Base-by-base conservation (phyloP, 495 filamentous ascomycete species). In the Astrothelium subdiscretum region DNA sequence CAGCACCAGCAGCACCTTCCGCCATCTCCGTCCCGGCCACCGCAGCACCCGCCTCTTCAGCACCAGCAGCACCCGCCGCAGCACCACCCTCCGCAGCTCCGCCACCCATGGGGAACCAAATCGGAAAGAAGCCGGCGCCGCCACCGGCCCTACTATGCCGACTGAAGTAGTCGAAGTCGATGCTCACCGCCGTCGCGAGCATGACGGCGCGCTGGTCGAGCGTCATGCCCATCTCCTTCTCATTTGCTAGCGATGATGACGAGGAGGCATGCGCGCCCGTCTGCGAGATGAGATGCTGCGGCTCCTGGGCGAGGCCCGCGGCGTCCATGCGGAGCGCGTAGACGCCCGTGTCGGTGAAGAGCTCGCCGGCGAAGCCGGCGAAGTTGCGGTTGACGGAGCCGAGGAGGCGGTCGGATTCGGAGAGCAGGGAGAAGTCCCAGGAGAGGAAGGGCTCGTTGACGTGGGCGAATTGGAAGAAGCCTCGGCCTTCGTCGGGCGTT, bases 101-200 rank as follows among this genome's bases (percentile, higher is more conserved):
- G 18, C 80, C 74, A n/a, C 74, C 74, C 62, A 72, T 68, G 0
- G 80, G 80, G 60, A 85, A 76, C 81, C 80, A 85, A 20, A 86
- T 48, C 0, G 84, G 85, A 74, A 84, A 78, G 62, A 83, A 80
- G 0, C 80, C 78, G 29, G 76, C 71, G 2, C 76, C 78, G 27
- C 63, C 65, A 20, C 79, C 78, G 11, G 75, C 61, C 5, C 75
- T 69, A 52, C 79, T 83, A 60, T 85, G 79, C 2, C 84, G 77
- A 64, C 83, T 86, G 72, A 89, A 89, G 68, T 88, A 89, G 69
- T 89, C 86, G 62, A 87, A 89, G 70, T 88, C 86, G 58, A 88
- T 75, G 57, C 80, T 86, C 20, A 88, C 85, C 20, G 86, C 86
- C 1, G 85, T 86, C 20, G 86, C 86, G 32, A 89, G 76, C 85